Conservation (phyloP, 495 filamentous ascomycete genomes). For the Tuber indicum region DNA sequence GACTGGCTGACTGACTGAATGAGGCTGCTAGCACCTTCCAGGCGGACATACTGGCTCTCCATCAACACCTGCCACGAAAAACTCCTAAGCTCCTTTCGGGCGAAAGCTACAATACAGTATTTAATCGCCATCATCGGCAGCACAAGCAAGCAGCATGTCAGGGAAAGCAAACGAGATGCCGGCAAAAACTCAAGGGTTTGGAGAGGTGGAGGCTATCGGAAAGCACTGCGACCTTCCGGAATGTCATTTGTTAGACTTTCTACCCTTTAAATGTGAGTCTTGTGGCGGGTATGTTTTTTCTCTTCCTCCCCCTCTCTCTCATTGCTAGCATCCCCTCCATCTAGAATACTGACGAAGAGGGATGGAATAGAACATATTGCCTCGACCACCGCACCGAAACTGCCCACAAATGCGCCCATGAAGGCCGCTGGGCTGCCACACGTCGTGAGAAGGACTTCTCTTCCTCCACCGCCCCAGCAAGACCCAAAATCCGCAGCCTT, state of each 20-base stretch:
- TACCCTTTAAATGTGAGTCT: conserved; percentile 89
- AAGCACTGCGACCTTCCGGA: conserved; percentile 83
- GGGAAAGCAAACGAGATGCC: not conserved
- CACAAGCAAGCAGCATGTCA: not conserved
- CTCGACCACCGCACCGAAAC: conserved; percentile 89
- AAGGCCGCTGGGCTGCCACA: conserved; percentile 77
- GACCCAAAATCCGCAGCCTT: conserved; percentile 35
- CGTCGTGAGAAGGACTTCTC: conserved; percentile 36
- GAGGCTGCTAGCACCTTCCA: not conserved
- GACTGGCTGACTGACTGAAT: not conserved
- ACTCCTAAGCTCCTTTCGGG: not conserved
- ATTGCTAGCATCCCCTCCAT: not conserved
- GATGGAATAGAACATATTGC: conserved; percentile 62
- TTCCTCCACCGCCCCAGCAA: not conserved
- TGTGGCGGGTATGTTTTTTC: conserved; percentile 51
- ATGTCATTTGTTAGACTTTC: conserved; percentile 93
- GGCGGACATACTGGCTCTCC: not conserved
- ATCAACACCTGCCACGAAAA: not conserved
- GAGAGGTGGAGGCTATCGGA: conserved; percentile 53
- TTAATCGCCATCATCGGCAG: not conserved
- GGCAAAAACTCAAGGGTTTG: conserved; percentile 11
- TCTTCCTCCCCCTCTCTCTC: conserved; percentile 8
- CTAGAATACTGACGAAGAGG: not conserved
- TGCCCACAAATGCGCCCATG: conserved; percentile 70
- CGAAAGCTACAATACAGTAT: not conserved